Percentiles rank a stretch among this genome's conserved stretches.
Evolutionary conservation across 1,284 basidiomycete genomes (phyloP).

Genomic region (Papiliotrema terrestris): DNA sequence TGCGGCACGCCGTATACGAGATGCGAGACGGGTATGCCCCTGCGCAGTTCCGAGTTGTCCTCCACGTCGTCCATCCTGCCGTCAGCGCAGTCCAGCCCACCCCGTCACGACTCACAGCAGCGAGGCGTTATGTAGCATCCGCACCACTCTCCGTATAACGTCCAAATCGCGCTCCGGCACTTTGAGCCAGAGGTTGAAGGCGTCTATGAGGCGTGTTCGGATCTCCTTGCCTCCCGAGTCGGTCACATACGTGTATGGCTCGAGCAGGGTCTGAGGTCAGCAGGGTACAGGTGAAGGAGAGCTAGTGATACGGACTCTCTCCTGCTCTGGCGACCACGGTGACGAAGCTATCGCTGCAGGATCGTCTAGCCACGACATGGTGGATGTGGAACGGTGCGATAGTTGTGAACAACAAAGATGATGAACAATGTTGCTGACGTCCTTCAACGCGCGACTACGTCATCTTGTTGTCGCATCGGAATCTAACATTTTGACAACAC

Average conservation of each 20-base stretch:
- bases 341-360: neutral
- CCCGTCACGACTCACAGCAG: constrained; percentile 63
- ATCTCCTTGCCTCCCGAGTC: constrained; percentile 92
- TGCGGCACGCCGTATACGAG: constrained; percentile 94
- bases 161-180: constrained; percentile 70
- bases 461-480: too few species aligned
- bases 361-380: constrained; percentile 1
- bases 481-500: neutral
- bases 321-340: neutral
- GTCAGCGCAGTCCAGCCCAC: neutral
- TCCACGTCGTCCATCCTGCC: constrained; percentile 93
- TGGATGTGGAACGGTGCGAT: too few species aligned
- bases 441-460: neutral
- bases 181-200: constrained; percentile 89
- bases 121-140: constrained; percentile 92
- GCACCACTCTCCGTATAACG: constrained; percentile 74
- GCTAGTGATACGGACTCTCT: neutral
- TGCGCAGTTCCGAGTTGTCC: constrained; percentile 84
- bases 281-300: too few species aligned
- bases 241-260: constrained; percentile 85
- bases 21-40: constrained; percentile 85
- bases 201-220: constrained; percentile 80
- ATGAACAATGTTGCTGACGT: neutral
- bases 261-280: constrained; percentile 61
- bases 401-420: neutral